These are phyloP conservation scores for Erysiphe pulchra DNA, from an alignment of 2,329 filamentous ascomycete species.

Conservation along the genomic window DNA sequence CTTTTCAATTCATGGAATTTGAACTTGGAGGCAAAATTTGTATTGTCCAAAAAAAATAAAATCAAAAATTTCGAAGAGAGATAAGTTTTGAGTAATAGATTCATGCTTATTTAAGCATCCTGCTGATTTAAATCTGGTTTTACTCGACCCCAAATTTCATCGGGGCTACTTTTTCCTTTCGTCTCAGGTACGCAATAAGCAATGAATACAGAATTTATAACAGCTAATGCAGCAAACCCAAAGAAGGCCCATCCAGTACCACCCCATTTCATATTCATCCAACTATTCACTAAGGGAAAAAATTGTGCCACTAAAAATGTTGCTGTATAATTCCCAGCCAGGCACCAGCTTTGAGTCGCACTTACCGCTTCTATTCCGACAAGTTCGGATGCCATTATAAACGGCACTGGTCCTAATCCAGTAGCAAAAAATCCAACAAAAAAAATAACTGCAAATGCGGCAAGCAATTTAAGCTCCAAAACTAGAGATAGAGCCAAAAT, in stretches of 20 bases:
- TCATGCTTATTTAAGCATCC: too few relatives aligned
- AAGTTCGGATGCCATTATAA: slow-evolving; percentile 77
- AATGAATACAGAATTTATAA: slow-evolving; percentile 45
- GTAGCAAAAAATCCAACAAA: slow-evolving; percentile 83
- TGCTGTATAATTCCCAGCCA: slow-evolving; percentile 69
- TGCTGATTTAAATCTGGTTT: not conserved
- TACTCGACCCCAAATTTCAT: slow-evolving; percentile 72
- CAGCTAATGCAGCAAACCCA: slow-evolving; percentile 58
- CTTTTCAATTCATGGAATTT: too few relatives aligned
- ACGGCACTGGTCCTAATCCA: slow-evolving; percentile 79
- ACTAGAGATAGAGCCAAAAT: slow-evolving; percentile 60
- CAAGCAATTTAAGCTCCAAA: slow-evolving; percentile 44
- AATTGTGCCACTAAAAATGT: slow-evolving; percentile 88
- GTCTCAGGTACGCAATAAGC: slow-evolving; percentile 60
- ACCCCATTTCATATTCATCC: slow-evolving; percentile 34
- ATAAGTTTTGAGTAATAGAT: too few relatives aligned
- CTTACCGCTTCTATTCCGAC: slow-evolving; percentile 79
- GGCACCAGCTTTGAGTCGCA: slow-evolving; percentile 66
- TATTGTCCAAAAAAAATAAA: too few relatives aligned
- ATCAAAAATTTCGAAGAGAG: too few relatives aligned
- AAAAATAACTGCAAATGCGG: slow-evolving; percentile 52
- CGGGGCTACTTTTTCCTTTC: slow-evolving; percentile 54
- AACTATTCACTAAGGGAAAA: slow-evolving; percentile 66
- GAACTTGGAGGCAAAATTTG: too few relatives aligned
- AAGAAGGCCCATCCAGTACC: slow-evolving; percentile 71